A percentile compares a stretch with the other conserved stretches of the same genome.
Conservation (phyloP, 768 basidiomycete species). For the Fibroporia radiculosa region DNA sequence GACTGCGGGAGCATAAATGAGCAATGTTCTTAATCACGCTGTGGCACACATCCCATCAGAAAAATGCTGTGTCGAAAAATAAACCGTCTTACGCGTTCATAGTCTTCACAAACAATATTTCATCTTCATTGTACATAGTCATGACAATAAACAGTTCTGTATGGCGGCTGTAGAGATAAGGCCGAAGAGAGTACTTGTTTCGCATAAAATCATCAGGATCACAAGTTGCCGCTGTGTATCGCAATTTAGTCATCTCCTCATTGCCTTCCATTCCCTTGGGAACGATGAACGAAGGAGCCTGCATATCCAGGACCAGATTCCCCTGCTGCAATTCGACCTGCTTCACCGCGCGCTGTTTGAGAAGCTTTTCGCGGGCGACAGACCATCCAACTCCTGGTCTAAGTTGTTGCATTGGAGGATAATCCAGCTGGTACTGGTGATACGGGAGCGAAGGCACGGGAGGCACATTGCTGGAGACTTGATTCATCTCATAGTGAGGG, state of each 20-base stretch:
- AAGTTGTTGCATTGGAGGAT: slow-evolving; percentile 49
- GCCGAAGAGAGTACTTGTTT: slow-evolving; percentile 70
- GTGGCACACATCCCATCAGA: slow-evolving; percentile 5
- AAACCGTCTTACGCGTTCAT: slow-evolving; percentile 66
- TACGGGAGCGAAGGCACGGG: slow-evolving; percentile 52
- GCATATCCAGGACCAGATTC: slow-evolving; percentile 79
- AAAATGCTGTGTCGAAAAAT: not conserved
- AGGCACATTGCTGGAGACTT: slow-evolving; percentile 34
- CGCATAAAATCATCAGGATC: slow-evolving; percentile 86
- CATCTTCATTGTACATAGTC: slow-evolving; percentile 96
- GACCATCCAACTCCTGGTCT: slow-evolving; percentile 43
- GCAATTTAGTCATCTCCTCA: slow-evolving; percentile 77
- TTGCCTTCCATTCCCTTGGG: slow-evolving; percentile 53
- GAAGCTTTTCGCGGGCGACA: slow-evolving; percentile 66
- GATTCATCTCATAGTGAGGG: slow-evolving; percentile 51
- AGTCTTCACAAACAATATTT: slow-evolving; percentile 66
- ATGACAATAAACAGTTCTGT: slow-evolving; percentile 94
- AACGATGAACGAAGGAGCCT: slow-evolving; percentile 71
- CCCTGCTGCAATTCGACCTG: slow-evolving; percentile 77
- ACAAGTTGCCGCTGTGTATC: slow-evolving; percentile 84
- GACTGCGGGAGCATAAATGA: slow-evolving; percentile 61
- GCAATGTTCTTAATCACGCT: slow-evolving; percentile 85
- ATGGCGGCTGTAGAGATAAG: slow-evolving; percentile 67
- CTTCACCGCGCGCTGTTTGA: slow-evolving; percentile 72
- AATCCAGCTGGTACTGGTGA: slow-evolving; percentile 40